These are phyloP conservation scores for Globisporangium emineosum DNA, from an alignment of 352 stramenopile species.

Conservation along the genomic window DNA sequence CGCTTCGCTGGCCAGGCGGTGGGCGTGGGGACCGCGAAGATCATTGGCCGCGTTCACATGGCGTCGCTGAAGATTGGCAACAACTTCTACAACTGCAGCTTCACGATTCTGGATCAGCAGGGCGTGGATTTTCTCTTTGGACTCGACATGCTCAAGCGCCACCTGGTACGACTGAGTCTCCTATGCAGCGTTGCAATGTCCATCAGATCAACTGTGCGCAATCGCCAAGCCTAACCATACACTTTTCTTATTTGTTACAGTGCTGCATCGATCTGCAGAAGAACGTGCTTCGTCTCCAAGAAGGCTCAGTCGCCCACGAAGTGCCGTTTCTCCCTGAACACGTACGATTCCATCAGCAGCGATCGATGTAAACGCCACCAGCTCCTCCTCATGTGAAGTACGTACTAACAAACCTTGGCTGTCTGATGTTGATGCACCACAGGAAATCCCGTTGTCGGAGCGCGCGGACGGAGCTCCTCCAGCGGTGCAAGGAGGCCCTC, in stretches of 20 bases:
- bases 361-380: too few relatives aligned
- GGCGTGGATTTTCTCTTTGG: conserved; percentile 98
- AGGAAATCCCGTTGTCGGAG: conserved; percentile 76
- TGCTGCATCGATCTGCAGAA: conserved; percentile 95
- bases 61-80: conserved; percentile 88
- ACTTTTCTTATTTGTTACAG: conserved; percentile 23
- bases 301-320: conserved; percentile 63
- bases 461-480: conserved; percentile 31
- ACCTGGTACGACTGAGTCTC: conserved; percentile 59
- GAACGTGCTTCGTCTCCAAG: conserved; percentile 85
- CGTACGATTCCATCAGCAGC: conserved; percentile 28
- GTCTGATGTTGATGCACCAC: not conserved
- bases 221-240: conserved; percentile 7
- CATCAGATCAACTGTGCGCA: not conserved
- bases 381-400: not conserved
- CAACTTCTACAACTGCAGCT: conserved; percentile 92
- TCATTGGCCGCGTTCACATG: conserved; percentile 95
- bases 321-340: conserved; percentile 86
- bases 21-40: conserved; percentile 95
- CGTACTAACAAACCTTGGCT: not conserved
- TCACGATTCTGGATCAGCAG: conserved; percentile 92
- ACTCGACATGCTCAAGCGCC: conserved; percentile 97
- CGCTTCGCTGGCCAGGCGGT: conserved; percentile 90
- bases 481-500: conserved; percentile 11
- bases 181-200: too few relatives aligned